phyloP scores from a whole-genome alignment of 371 early-diverging fungal species.

The Mucor racemosus region DNA sequence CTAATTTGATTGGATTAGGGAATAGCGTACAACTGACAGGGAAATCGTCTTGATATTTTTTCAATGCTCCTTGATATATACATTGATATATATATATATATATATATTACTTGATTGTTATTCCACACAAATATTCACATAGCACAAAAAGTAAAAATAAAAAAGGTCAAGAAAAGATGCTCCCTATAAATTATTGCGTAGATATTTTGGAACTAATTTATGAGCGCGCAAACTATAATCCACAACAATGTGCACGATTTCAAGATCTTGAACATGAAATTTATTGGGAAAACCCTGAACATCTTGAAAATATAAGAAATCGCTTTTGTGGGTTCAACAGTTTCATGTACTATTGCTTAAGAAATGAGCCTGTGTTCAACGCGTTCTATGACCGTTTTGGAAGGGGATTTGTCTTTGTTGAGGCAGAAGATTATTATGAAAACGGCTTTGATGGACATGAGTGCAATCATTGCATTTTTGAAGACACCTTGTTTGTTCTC shows the following conservation, averaged over 20 bases:
- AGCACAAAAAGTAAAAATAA: background rate
- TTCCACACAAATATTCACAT: background rate
- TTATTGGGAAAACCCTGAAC: background rate
- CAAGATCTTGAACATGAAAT: background rate
- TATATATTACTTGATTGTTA: no score
- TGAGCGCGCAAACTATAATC: background rate
- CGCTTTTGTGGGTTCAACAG: background rate
- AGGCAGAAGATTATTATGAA: background rate
- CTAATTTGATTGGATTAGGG: background rate
- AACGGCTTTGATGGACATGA: conserved; percentile 4
- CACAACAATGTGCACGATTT: background rate
- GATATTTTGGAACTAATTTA: background rate
- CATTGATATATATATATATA: no score
- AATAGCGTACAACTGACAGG: background rate
- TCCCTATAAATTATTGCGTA: background rate
- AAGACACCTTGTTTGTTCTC: background rate
- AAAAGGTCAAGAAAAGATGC: background rate
- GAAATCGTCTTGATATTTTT: no score
- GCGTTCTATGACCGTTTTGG: background rate
- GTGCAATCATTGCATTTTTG: background rate
- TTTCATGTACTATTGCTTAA: background rate
- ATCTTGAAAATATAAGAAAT: background rate
- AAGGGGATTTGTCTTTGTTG: background rate
- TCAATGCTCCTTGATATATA: no score
- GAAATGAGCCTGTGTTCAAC: background rate